Percentiles rank a stretch among this genome's conserved stretches.
These are phyloP conservation scores for Neophaeococcomyces mojaviensis DNA, from an alignment of 2,329 filamentous ascomycete genomes.

Conservation along the genomic window DNA sequence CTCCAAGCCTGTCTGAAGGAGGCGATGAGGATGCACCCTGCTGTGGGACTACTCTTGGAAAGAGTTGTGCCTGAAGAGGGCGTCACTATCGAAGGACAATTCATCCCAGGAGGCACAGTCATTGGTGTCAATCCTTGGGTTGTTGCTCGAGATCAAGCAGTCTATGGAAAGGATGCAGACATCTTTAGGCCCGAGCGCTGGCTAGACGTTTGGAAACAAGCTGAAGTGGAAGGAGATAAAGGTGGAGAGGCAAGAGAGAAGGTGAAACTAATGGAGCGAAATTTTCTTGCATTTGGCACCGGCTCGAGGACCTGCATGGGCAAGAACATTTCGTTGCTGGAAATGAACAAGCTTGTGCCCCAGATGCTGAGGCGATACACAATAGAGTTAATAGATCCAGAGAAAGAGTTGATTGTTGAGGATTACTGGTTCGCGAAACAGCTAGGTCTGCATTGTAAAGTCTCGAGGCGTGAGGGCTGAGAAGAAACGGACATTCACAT, in stretches of 20 bases:
- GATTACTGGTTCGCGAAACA: constrained; percentile 20
- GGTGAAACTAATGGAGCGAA: constrained; percentile 26
- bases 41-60: constrained; percentile 63
- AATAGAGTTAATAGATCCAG: constrained; percentile 13
- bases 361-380: constrained; percentile 21
- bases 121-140: constrained; percentile 70
- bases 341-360: constrained; percentile 29
- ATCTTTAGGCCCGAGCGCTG: constrained; percentile 39
- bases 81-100: constrained; percentile 57
- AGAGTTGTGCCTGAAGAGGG: constrained; percentile 59
- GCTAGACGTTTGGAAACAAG: constrained; percentile 26
- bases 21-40: constrained; percentile 47
- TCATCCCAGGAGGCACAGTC: constrained; percentile 61
- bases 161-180: constrained; percentile 27
- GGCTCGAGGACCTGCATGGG: constrained; percentile 28
- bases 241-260: constrained; percentile 13
- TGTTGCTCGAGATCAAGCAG: constrained; percentile 50
- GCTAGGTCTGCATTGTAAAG: constrained; percentile 11
- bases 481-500: constrained; percentile 14
- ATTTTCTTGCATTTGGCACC: constrained; percentile 23
- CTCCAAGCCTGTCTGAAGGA: constrained; percentile 19
- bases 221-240: constrained; percentile 24
- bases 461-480: not conserved
- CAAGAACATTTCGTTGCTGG: constrained; percentile 28
- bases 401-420: constrained; percentile 13